A percentile compares a stretch with the other conserved stretches of the same genome.
These are phyloP conservation scores for Phoenix dactylifera DNA, from an alignment of 176 grass and related monocot genomes.

Conservation along the genomic window DNA sequence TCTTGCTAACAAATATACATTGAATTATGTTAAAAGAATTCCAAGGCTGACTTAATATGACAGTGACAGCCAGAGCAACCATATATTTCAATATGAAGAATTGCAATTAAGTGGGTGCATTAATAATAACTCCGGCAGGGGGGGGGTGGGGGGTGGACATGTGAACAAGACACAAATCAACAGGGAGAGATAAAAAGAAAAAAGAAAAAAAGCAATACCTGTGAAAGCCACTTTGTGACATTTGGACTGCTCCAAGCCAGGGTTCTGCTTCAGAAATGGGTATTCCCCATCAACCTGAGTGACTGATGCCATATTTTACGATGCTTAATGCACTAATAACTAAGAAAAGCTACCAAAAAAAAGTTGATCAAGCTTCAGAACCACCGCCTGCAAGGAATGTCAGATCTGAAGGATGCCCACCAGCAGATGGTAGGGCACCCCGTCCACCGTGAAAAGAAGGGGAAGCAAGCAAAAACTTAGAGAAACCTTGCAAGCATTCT, in stretches of 20 bases:
- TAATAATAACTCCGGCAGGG: too few species aligned
- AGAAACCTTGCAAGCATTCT: conserved; percentile 41
- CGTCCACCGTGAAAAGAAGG: conserved; percentile 81
- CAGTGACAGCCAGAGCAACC: too few species aligned
- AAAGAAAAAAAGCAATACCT: background rate
- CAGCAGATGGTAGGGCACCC: conserved; percentile 84
- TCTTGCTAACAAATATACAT: too few species aligned
- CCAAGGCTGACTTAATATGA: too few species aligned
- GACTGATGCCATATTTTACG: conserved; percentile 45
- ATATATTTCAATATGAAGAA: too few species aligned
- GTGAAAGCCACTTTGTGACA: conserved; percentile 25
- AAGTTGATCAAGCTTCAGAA: conserved; percentile 30
- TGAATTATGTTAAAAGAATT: too few species aligned
- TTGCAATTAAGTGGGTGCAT: too few species aligned
- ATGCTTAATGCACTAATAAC: conserved; percentile 19
- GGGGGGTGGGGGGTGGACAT: too few species aligned
- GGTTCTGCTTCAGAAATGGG: conserved; percentile 29
- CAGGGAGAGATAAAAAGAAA: too few species aligned
- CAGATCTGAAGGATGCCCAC: conserved; percentile 84
- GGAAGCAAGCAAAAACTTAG: conserved; percentile 77
- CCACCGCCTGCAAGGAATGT: conserved; percentile 74
- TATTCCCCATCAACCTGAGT: conserved; percentile 30
- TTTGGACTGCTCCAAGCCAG: conserved; percentile 30
- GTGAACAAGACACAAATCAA: too few species aligned
- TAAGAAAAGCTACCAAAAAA: conserved; percentile 23